Percentiles rank a stretch among this genome's conserved stretches.
Conservation (phyloP, 2,329 filamentous ascomycete species). For the Zalaria sp. region DNA sequence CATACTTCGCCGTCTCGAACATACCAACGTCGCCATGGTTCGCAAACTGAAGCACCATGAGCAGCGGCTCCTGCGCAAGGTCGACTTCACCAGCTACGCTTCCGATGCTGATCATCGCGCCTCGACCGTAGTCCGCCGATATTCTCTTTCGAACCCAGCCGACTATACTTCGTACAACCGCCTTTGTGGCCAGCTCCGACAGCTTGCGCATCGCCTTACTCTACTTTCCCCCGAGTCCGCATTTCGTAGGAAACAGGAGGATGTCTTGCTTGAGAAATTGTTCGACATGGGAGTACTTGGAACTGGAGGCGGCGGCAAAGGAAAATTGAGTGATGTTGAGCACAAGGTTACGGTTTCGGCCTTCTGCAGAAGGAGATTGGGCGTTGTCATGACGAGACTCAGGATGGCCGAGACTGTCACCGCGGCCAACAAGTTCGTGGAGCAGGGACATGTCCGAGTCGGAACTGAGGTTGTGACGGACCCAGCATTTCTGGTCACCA, state of each 20-base stretch:
- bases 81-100: conserved; percentile 80
- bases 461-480: conserved; percentile 85
- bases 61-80: conserved; percentile 80
- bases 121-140: conserved; percentile 64
- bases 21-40: conserved; percentile 49
- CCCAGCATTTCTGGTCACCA: conserved; percentile 74
- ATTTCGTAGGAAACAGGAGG: conserved; percentile 70
- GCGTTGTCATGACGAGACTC: conserved; percentile 80
- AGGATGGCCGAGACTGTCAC: conserved; percentile 87
- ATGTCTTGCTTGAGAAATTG: conserved; percentile 78
- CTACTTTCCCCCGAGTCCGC: conserved; percentile 67
- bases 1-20: too few relatives aligned
- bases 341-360: conserved; percentile 78
- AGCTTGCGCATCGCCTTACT: conserved; percentile 78
- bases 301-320: conserved; percentile 47
- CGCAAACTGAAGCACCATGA: conserved; percentile 95
- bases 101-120: conserved; percentile 78
- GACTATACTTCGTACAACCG: conserved; percentile 53
- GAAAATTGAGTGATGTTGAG: conserved; percentile 58
- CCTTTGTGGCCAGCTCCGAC: conserved; percentile 53
- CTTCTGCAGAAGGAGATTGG: conserved; percentile 70
- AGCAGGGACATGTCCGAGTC: conserved; percentile 86
- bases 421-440: conserved; percentile 68
- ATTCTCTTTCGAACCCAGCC: conserved; percentile 79
- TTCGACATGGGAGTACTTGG: conserved; percentile 82